Base-by-base conservation (phyloP, 2,329 filamentous ascomycete genomes). In the Aspergillus luchuensis region DNA sequence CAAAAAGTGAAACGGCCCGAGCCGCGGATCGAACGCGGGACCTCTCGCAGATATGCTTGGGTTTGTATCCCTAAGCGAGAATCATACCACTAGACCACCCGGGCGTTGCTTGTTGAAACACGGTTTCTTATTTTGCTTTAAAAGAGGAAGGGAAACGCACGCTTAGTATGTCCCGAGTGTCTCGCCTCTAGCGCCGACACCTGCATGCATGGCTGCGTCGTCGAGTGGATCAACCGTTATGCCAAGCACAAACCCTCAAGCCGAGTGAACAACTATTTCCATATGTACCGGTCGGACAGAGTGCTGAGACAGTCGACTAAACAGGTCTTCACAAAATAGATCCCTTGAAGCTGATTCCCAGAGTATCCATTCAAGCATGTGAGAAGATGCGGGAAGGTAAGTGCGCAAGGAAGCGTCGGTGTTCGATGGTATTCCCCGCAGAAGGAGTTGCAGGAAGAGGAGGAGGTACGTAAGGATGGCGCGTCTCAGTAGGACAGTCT, bases 1-100 rank as follows among this genome's bases (percentile, higher is more conserved):
- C 6, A 33, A 49, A 33, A 49, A 50, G 49, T 21, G 25, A 45
- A 30, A 15, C 33, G 63, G 58, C 65, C 63, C 59, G 63, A 66
- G 62, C 62, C 63, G 63, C 60, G 60, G 60, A 64, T 65, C 63
- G 66, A 65, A 66, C 57, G 67, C 67, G 67, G 67, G 66, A 69
- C 66, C 66, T 69, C 68, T 70, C 66, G 66, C 67, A 68, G 54
- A 59, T 63, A 64, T 63, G 64, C 64, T 61, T 63, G 57, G 66
- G 63, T 66, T 62, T 57, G 47, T 33, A 56, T 73, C 85, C 85
- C 85, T 87, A 87, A 87, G 85, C 85, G 84, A 86, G 85, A 87
- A 88, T 87, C 84, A 87, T 87, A 87, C 85, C 85, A 83, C 85
- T 86, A 86, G 84, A 85, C 84, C 83, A 86, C 66, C 60, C 52